phyloP scores from a whole-genome alignment of 257 asterid genomes.

The Oldenlandia corymbosa region DNA sequence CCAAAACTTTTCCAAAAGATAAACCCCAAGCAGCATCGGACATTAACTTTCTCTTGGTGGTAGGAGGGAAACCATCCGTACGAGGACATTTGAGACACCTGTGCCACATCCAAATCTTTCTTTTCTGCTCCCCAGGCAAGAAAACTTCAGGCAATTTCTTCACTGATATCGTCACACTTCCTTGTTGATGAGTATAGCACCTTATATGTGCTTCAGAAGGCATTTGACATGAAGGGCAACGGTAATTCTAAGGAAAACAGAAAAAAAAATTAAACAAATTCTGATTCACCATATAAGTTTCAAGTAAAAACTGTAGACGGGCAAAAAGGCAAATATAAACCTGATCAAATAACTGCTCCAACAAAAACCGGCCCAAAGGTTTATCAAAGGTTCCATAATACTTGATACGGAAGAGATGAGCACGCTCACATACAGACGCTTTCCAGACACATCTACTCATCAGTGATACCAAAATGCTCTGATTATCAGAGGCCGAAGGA shows the following conservation, averaged over 20 bases:
- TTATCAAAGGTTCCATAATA: conserved; percentile 68
- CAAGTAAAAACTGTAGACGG: background rate
- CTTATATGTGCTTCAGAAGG: conserved; percentile 75
- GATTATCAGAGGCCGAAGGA: conserved; percentile 58
- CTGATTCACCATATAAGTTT: background rate
- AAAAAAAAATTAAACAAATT: conserved; percentile 17
- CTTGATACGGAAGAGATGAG: conserved; percentile 70
- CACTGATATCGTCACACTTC: conserved; percentile 70
- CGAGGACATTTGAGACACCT: conserved; percentile 76
- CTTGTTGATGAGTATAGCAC: conserved; percentile 75
- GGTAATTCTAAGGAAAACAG: conserved; percentile 38
- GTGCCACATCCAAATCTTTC: conserved; percentile 90
- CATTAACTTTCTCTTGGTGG: conserved; percentile 64
- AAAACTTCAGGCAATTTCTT: conserved; percentile 41
- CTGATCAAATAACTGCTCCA: conserved; percentile 64
- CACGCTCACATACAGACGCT: conserved; percentile 69
- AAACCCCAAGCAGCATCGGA: conserved; percentile 78
- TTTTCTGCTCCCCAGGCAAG: conserved; percentile 64
- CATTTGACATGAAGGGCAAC: conserved; percentile 60
- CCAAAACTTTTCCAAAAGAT: conserved; percentile 73
- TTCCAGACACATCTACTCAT: conserved; percentile 65
- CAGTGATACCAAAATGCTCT: conserved; percentile 77
- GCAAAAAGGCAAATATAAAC: conserved; percentile 44
- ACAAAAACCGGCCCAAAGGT: conserved; percentile 68
- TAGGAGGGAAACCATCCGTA: conserved; percentile 57